A percentile compares a stretch with the other conserved stretches of the same genome.
phyloP scores from a whole-genome alignment of 768 basidiomycete species.

The Mycena pura region DNA sequence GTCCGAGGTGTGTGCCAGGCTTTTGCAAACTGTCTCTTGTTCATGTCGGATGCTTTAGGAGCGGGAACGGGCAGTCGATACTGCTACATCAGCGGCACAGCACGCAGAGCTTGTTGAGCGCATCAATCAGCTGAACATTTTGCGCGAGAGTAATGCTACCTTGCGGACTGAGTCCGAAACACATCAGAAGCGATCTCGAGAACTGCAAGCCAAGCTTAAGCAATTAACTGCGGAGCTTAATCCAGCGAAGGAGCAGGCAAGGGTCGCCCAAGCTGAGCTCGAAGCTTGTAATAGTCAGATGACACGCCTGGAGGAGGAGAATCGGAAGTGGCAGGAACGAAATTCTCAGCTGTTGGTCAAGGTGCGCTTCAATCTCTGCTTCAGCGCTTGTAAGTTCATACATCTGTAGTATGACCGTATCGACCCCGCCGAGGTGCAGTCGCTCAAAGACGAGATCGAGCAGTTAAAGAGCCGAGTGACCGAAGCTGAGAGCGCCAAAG shows the following conservation, averaged over 20 bases:
- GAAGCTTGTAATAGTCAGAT: slow-evolving; percentile 73
- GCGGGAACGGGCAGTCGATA: slow-evolving; percentile 77
- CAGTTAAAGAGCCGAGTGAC: slow-evolving; percentile 44
- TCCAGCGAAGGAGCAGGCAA: slow-evolving; percentile 75
- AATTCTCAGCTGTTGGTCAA: slow-evolving; percentile 83
- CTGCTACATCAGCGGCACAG: slow-evolving; percentile 75
- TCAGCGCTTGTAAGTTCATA: slow-evolving; percentile 1
- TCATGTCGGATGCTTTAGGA: slow-evolving; percentile 55
- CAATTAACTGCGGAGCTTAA: slow-evolving; percentile 67
- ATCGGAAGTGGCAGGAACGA: slow-evolving; percentile 83
- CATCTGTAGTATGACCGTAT: slow-evolving; percentile 78
- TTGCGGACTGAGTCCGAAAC: slow-evolving; percentile 78
- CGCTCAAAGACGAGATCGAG: slow-evolving; percentile 76
- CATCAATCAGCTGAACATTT: slow-evolving; percentile 85
- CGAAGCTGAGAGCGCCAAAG: slow-evolving; percentile 21
- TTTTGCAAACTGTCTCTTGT: not conserved
- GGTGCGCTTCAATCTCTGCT: slow-evolving; percentile 46
- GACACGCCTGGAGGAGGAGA: slow-evolving; percentile 75
- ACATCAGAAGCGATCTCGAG: slow-evolving; percentile 70
- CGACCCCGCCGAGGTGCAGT: slow-evolving; percentile 84
- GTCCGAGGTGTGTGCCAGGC: slow-evolving; percentile 62
- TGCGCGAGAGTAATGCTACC: slow-evolving; percentile 89
- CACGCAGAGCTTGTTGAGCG: slow-evolving; percentile 86
- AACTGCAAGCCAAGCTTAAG: slow-evolving; percentile 70
- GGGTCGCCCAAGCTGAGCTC: slow-evolving; percentile 73